A percentile compares a stretch with the other conserved stretches of the same genome.
phyloP scores from a whole-genome alignment of 129 eudicot genomes.

The Lactuca saligna region DNA sequence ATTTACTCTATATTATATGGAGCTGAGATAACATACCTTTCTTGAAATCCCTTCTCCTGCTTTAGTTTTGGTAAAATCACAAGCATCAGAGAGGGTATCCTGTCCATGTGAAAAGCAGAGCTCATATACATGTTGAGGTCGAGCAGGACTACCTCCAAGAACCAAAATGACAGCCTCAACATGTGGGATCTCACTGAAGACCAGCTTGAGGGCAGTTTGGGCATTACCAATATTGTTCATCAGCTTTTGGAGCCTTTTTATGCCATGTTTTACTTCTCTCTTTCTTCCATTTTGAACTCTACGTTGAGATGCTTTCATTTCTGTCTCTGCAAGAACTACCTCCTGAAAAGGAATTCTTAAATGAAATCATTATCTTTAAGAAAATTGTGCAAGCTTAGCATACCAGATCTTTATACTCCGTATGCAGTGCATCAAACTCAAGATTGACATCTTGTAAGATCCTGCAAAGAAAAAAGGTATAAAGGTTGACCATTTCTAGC shows the following conservation, averaged over 20 bases:
- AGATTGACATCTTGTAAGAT: slow-evolving; percentile 75
- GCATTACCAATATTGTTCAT: slow-evolving; percentile 56
- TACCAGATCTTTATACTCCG: slow-evolving; percentile 77
- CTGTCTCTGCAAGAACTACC: slow-evolving; percentile 50
- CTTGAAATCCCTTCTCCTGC: slow-evolving; percentile 62
- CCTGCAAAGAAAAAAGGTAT: slow-evolving; percentile 38
- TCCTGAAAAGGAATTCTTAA: slow-evolving; percentile 46
- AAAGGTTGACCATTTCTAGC: slow-evolving; percentile 8
- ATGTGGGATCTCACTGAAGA: slow-evolving; percentile 62
- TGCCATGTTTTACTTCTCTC: slow-evolving; percentile 78
- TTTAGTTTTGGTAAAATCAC: slow-evolving; percentile 51
- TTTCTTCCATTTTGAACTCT: slow-evolving; percentile 68
- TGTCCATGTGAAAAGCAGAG: slow-evolving; percentile 58
- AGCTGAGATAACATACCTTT: slow-evolving; percentile 47
- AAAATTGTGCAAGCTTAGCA: slow-evolving; percentile 24
- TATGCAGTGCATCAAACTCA: slow-evolving; percentile 64
- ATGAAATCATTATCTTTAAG: neutral
- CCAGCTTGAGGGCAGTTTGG: slow-evolving; percentile 62
- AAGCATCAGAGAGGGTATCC: slow-evolving; percentile 24
- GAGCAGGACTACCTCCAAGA: slow-evolving; percentile 77
- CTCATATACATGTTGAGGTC: slow-evolving; percentile 83
- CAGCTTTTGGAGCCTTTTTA: slow-evolving; percentile 72
- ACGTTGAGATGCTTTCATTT: slow-evolving; percentile 50
- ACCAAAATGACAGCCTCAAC: slow-evolving; percentile 53
- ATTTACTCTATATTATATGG: neutral